Evolutionary conservation across 352 stramenopile species (phyloP), one percentile per base, ranked within the genome.

Genomic region (Saprolegnia diclina): DNA sequence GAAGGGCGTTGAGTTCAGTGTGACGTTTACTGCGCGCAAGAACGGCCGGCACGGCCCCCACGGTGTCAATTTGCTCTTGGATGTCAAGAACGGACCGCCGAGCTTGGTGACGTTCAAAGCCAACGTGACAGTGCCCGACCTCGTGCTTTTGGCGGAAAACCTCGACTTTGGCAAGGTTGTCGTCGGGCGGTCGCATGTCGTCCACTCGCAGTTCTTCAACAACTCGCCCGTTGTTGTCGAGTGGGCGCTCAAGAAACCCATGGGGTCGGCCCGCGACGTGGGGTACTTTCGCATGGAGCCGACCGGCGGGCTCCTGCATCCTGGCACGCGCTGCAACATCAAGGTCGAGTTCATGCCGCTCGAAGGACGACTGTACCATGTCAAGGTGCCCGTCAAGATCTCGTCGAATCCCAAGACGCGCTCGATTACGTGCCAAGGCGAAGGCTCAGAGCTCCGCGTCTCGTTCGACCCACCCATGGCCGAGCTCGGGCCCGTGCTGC

Each of bases 181-280:
- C 5, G 79, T 98, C 0, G 92, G 94, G 21, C 89, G 85, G n/a
- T 89, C 79, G 21, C 89, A 92, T 62, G 94, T 79, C 0, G 85
- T 96, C 44, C 96, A 86, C 72, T 87, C 96, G 16, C 90, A 98
- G 69, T 71, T 98, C 3, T 80, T 95, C n/a, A 98, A 98, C 72
- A 74, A 80, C 9, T 91, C 89, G 0, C 87, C 79, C 10, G 91
- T 98, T 19, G 69, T 82, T 26, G 89, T 88, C 0, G 89, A 97
- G 50, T 98, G 94, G 94, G 77, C 80, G 6, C 85, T 98, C 42
- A 97, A 96, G 74, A 94, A 92, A 59, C 78, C 89, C 16, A 92
- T 96, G 74, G 87, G 88, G 0, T 90, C 84, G 6, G 77, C 82
- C 3, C 81, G 81, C 38, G 94, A 98, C 63, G 68, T 90, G 48